Evolutionary conservation across 106 monocot genomes (phyloP), one percentile per base, ranked within the genome.

Genomic region (Platanthera zijinensis): DNA sequence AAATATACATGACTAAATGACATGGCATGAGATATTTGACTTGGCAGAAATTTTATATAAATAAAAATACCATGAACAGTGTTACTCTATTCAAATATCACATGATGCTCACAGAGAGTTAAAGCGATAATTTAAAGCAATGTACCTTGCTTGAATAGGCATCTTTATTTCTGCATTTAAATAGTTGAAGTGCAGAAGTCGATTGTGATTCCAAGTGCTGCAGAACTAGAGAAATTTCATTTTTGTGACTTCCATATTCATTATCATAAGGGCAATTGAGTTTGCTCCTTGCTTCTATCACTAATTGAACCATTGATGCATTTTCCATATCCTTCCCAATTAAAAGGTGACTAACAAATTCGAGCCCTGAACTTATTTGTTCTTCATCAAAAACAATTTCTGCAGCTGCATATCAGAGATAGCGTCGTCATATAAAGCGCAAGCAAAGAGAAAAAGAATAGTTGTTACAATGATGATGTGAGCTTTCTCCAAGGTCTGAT

Each of bases 191-290:
- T 47, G 77, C 47, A 64, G 81, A 75, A 12, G 70, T 80, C 52
- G 90, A 80, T 76, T 76, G 80, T 52, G 80, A 82, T 53, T 93
- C 87, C 76, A 89, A 77, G 30, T 87, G 82, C 67, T 84, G 83
- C 64, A 92, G 82, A 10, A 52, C 77, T 18, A 56, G 7, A 48
- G 48, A 78, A 77, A 90, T 82, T 13, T 87, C 82, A 57, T 54
- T 80, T 76, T 73, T 77, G 47, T 71, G 70, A 30, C 49, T 71
- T 51, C 53, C 52, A 8, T 50, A 14, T 11, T 63, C 56, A 78
- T 75, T 75, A 50, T 63, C 78, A 19, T 76, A 8, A 15, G 25
- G 21, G 47, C 61, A 69, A 1, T 53, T 74, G 47, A 18, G 71
- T 59, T 13, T 74, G 77, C 73, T 53, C 56, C 50, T 66, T 51